Evolutionary conservation across 2,329 filamentous ascomycete genomes (phyloP).

Genomic region (Albophoma yamanashiensis): DNA sequence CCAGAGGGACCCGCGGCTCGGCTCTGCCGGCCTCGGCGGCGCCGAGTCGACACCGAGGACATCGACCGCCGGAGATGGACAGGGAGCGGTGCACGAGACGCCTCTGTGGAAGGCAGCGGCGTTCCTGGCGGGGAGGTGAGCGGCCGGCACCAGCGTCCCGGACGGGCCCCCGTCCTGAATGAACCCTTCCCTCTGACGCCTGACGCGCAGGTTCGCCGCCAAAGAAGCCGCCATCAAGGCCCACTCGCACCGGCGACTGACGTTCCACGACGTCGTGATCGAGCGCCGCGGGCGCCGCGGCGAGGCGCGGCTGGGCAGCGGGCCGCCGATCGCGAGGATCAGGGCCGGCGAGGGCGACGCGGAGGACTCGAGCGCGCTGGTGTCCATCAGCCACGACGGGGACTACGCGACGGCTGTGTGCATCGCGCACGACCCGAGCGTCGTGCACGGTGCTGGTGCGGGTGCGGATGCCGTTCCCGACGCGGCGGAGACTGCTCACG

Average conservation of each 20-base stretch:
- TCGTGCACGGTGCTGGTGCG: neutral
- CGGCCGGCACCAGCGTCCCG: neutral
- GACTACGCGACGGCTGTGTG: constrained; percentile 69
- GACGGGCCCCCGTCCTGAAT: neutral
- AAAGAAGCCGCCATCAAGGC: constrained; percentile 71
- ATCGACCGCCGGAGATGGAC: neutral
- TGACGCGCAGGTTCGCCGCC: constrained; percentile 48
- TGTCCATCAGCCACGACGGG: constrained; percentile 83
- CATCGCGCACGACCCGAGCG: constrained; percentile 28
- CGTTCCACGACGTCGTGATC: constrained; percentile 51
- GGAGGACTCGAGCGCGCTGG: constrained; percentile 44
- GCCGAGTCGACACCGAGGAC: neutral
- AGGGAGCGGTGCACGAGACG: constrained; percentile 6
- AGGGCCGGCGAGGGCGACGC: constrained; percentile 14
- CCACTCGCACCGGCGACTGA: constrained; percentile 45
- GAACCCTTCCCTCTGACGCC: neutral
- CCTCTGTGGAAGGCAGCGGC: constrained; percentile 23
- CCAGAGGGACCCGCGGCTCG: constrained; percentile 11
- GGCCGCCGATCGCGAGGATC: constrained; percentile 35
- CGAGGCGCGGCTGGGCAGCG: constrained; percentile 18
- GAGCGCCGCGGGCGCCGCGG: constrained; percentile 14
- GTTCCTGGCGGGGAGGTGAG: constrained; percentile 25
- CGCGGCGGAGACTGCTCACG: neutral
- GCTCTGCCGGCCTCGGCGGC: neutral
- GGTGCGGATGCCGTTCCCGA: neutral